phyloP scores from a whole-genome alignment of 2,329 filamentous ascomycete genomes.

The Claviceps sp. region DNA sequence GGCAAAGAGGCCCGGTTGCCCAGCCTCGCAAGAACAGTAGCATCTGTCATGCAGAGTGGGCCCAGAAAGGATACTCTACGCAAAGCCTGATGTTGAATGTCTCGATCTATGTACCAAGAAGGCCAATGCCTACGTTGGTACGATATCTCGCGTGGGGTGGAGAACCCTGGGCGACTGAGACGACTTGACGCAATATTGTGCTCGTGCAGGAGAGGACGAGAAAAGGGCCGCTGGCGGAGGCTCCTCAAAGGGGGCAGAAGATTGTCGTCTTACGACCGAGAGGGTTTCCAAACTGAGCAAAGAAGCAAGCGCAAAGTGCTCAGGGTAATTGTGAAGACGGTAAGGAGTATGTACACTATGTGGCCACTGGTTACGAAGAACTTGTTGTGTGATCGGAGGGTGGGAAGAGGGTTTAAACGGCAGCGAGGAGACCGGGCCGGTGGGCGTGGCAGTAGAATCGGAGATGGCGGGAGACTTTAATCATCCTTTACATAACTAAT shows the following conservation, averaged over 20 bases:
- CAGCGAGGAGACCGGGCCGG: too few relatives aligned
- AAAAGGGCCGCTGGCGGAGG: background rate
- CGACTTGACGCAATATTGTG: background rate
- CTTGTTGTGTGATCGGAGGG: too few relatives aligned
- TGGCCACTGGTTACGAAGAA: too few relatives aligned
- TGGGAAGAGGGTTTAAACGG: too few relatives aligned
- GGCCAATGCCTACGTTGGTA: background rate
- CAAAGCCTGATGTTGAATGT: background rate
- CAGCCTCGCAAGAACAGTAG: background rate
- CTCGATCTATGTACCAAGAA: background rate
- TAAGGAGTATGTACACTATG: too few relatives aligned
- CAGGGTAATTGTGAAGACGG: too few relatives aligned
- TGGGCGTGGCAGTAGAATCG: too few relatives aligned
- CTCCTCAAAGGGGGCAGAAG: background rate
- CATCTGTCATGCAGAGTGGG: background rate
- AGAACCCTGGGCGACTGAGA: background rate
- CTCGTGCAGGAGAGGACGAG: background rate
- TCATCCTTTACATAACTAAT: too few relatives aligned
- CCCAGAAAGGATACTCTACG: background rate
- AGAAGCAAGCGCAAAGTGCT: background rate
- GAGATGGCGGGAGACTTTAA: too few relatives aligned
- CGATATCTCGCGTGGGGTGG: background rate
- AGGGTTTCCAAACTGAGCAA: background rate
- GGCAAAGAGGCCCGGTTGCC: background rate
- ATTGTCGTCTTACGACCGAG: background rate